Conservation (phyloP, 2,329 filamentous ascomycete species). For the Oidium heveae region DNA sequence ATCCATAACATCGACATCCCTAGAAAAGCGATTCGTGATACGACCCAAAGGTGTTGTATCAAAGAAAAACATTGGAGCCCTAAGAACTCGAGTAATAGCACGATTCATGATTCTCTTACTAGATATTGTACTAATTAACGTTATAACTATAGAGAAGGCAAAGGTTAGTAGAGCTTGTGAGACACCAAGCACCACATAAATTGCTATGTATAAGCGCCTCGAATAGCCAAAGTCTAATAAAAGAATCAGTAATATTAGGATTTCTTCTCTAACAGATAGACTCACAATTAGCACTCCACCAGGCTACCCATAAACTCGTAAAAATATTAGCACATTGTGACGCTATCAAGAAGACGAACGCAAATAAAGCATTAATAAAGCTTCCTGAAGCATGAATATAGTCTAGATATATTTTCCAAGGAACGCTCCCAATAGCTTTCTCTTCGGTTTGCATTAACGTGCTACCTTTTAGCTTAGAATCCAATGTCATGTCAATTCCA, state of each 20-base stretch:
- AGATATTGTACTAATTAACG: constrained; percentile 54
- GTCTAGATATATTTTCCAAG: constrained; percentile 36
- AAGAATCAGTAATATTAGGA: background rate
- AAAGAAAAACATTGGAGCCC: constrained; percentile 71
- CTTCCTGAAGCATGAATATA: constrained; percentile 38
- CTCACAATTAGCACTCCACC: constrained; percentile 63
- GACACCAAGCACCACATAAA: constrained; percentile 45
- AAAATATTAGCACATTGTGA: constrained; percentile 67
- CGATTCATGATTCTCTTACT: constrained; percentile 60
- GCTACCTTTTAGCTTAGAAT: constrained; percentile 24
- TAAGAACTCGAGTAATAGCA: constrained; percentile 53
- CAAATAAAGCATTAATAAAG: constrained; percentile 27
- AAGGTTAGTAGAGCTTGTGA: constrained; percentile 55
- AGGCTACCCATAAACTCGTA: constrained; percentile 81
- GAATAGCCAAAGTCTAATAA: constrained; percentile 31
- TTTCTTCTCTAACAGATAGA: constrained; percentile 11
- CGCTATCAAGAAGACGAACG: constrained; percentile 26
- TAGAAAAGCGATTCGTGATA: constrained; percentile 88
- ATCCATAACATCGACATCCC: constrained; percentile 92
- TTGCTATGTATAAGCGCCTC: constrained; percentile 45
- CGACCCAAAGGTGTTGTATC: constrained; percentile 87
- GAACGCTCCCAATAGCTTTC: constrained; percentile 35
- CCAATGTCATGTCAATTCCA: constrained; percentile 20
- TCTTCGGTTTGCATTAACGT: constrained; percentile 49
- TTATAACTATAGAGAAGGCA: constrained; percentile 51